Evolutionary conservation across 2,329 filamentous ascomycete species (phyloP).

Genomic region (Fusarium tjaetaba): DNA sequence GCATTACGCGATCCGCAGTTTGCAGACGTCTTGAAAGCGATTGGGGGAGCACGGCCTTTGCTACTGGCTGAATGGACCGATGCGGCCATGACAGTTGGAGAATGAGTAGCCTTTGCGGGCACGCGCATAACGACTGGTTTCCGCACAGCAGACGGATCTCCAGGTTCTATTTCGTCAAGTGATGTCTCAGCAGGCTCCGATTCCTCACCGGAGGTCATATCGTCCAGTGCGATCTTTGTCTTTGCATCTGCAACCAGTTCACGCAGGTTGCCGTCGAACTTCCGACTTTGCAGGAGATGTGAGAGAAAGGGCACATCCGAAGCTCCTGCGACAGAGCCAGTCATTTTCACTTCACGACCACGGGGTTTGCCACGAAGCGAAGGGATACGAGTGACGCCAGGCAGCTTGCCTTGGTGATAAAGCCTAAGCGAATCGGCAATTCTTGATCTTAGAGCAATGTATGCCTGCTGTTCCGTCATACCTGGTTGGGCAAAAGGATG

Average conservation of each 20-base stretch:
- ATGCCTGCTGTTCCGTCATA: slow-evolving; percentile 63
- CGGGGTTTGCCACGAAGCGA: slow-evolving; percentile 32
- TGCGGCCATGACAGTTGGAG: slow-evolving; percentile 56
- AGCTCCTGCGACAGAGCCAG: slow-evolving; percentile 60
- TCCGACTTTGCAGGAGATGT: slow-evolving; percentile 68
- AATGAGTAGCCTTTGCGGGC: slow-evolving; percentile 66
- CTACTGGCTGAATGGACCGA: slow-evolving; percentile 63
- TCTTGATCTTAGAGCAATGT: slow-evolving; percentile 60
- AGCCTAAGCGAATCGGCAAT: slow-evolving; percentile 64
- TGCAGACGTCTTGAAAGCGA: slow-evolving; percentile 53
- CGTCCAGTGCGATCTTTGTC: slow-evolving; percentile 61
- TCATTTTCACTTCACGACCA: slow-evolving; percentile 20
- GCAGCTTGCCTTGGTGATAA: slow-evolving; percentile 62
- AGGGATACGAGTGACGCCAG: slow-evolving; percentile 59
- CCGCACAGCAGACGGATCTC: slow-evolving; percentile 41
- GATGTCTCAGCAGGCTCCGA: slow-evolving; percentile 52
- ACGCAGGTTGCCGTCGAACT: slow-evolving; percentile 68
- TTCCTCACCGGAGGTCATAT: slow-evolving; percentile 64
- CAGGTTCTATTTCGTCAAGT: slow-evolving; percentile 7
- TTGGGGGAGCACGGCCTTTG: slow-evolving; percentile 60
- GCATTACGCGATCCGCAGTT: slow-evolving; percentile 37
- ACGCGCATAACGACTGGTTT: slow-evolving; percentile 64
- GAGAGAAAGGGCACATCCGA: slow-evolving; percentile 74
- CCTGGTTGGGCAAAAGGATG: slow-evolving; percentile 55
- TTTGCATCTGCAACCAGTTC: slow-evolving; percentile 69